A percentile compares a stretch with the other conserved stretches of the same genome.
Evolutionary conservation across 768 basidiomycete species (phyloP).

Genomic region (Calocera viscosa): DNA sequence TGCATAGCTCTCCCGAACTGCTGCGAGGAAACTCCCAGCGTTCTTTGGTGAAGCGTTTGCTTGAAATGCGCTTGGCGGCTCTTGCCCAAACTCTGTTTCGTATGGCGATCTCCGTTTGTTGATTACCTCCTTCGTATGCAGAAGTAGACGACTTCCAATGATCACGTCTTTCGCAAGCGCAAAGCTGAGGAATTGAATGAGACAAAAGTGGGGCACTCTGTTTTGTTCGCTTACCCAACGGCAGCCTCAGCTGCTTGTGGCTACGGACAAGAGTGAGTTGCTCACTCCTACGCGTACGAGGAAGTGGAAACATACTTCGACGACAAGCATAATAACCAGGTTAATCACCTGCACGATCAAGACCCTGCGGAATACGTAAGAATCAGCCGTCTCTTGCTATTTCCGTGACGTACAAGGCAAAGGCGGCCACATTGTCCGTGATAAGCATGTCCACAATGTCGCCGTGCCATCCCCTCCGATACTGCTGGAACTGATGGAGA

Average conservation of each 20-base stretch:
- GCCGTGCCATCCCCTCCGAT: background rate
- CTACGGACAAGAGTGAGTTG: background rate
- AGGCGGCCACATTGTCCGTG: background rate
- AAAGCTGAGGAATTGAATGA: background rate
- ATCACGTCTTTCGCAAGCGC: background rate
- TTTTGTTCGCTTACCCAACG: background rate
- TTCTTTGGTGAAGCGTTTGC: background rate
- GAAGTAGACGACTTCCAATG: background rate
- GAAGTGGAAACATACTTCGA: background rate
- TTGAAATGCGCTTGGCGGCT: background rate
- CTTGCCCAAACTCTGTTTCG: background rate
- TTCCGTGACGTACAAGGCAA: background rate
- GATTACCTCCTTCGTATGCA: conserved; percentile 3
- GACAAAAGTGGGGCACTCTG: background rate
- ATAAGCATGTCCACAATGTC: background rate
- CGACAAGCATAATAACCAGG: background rate
- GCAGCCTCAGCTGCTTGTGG: background rate
- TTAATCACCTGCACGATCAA: background rate
- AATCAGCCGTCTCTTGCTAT: background rate
- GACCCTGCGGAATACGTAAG: background rate
- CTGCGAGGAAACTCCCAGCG: background rate
- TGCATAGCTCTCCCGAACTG: background rate
- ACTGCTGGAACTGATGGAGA: background rate
- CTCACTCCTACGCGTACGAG: no score
- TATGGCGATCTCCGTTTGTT: background rate